phyloP scores from a whole-genome alignment of 148 eudicot species.

The Dianthus caryophyllus region DNA sequence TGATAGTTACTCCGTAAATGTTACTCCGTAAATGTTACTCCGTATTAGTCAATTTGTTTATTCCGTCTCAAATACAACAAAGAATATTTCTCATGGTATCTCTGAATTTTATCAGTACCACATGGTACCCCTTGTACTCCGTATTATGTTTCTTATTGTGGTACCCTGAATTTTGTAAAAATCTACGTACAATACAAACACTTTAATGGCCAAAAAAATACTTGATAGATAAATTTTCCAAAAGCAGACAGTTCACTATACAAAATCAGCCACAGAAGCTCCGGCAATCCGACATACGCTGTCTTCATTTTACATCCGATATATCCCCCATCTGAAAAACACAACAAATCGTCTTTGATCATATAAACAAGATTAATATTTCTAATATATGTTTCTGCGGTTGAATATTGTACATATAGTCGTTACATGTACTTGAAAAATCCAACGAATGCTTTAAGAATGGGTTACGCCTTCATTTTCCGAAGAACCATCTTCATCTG shows the following conservation, averaged over 20 bases:
- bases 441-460: not conserved
- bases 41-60: too few species aligned
- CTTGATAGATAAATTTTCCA: not conserved
- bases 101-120: too few species aligned
- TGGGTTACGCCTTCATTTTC: conserved; percentile 16
- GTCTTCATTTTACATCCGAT: not conserved
- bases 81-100: too few species aligned
- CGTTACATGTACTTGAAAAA: conserved; percentile 21
- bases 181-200: too few species aligned
- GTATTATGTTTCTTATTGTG: too few species aligned
- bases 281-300: conserved; percentile 2
- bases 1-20: too few species aligned
- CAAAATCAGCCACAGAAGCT: conserved; percentile 8
- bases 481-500: conserved; percentile 35
- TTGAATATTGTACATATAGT: not conserved
- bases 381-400: conserved; percentile 8
- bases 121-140: too few species aligned
- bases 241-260: conserved; percentile 4
- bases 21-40: too few species aligned
- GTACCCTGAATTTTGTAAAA: too few species aligned
- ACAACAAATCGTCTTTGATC: conserved; percentile 27
- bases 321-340: not conserved
- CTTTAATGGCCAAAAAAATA: too few species aligned
- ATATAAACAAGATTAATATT: conserved; percentile 15
- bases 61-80: too few species aligned